Evolutionary conservation across 2,329 filamentous ascomycete genomes (phyloP), one percentile per base, ranked within the genome.

Genomic region (Passalora sequoiae): DNA sequence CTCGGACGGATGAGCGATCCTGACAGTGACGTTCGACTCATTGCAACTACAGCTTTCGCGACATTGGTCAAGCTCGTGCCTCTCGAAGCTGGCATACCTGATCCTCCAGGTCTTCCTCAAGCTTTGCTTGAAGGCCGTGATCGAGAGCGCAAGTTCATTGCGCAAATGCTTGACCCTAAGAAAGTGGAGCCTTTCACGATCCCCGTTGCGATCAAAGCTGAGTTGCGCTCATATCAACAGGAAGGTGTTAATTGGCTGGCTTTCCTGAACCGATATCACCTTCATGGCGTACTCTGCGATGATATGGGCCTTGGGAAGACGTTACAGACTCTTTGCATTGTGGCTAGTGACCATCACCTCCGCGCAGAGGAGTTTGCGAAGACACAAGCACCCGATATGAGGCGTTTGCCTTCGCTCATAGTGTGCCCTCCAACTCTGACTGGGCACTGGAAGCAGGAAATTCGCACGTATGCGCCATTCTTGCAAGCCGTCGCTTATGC

Each of bases 231-330:
- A 0, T 98, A 98, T 62, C 94, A 98, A 65, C 92, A 98, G 66
- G 92, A 98, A 41, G 92, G 92, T 63, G 91, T 98, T 61, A 98
- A 98, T 63, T 98, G 92, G 92, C 79, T 98, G 39, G 83, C 94
- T 44, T 98, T 98, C 70, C 81, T 98, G 55, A 98, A 98, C 65
- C 89, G 89, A 45, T 98, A 97, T 63, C 91, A 98, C 59, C 79
- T 98, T 1, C 94, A 98, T 58, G 92, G 92, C 37, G 96, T 98
- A 66, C 86, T 98, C 47, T 98, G 92, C 63, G 92, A 98, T 60
- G 92, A 98, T 65, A 98, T 98, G 92, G 92, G 92, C 60, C 84
- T 98, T 20, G 92, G 92, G 38, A 98, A 98, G 71, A 98, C 92
- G 1, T 71, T 98, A 8, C 92, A 98, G 65, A 98, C 94, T 0